Evolutionary conservation across 768 basidiomycete species (phyloP).

Genomic region (Termitomyces eurrhizus): DNA sequence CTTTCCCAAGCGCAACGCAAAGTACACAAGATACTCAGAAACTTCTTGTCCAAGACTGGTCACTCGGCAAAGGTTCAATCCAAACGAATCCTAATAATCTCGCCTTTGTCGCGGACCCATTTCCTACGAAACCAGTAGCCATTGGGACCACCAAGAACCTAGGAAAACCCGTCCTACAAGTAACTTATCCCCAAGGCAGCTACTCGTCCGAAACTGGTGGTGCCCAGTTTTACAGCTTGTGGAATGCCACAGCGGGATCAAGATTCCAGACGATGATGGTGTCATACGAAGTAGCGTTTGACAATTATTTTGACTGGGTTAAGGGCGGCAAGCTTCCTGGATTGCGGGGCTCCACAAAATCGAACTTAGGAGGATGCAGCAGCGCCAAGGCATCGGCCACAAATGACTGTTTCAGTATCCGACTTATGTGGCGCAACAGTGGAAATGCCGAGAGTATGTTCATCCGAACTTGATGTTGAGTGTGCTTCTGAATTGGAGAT

Average conservation of each 20-base stretch:
- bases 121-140: slow-evolving; percentile 44
- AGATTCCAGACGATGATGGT: slow-evolving; percentile 65
- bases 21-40: slow-evolving; percentile 44
- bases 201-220: slow-evolving; percentile 63
- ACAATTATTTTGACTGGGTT: slow-evolving; percentile 61
- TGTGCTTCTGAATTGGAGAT: neutral
- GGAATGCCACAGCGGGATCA: slow-evolving; percentile 57
- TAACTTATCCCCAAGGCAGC: slow-evolving; percentile 61
- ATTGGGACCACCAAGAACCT: slow-evolving; percentile 21
- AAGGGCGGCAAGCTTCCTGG: slow-evolving; percentile 79
- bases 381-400: slow-evolving; percentile 63
- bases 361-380: slow-evolving; percentile 52
- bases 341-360: slow-evolving; percentile 61
- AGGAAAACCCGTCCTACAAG: slow-evolving; percentile 48
- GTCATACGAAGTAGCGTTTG: slow-evolving; percentile 74
- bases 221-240: slow-evolving; percentile 62
- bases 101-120: slow-evolving; percentile 67
- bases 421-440: slow-evolving; percentile 71
- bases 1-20: slow-evolving; percentile 63
- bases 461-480: neutral
- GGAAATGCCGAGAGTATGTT: slow-evolving; percentile 69
- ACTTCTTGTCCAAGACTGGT: slow-evolving; percentile 56
- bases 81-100: slow-evolving; percentile 55
- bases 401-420: slow-evolving; percentile 63
- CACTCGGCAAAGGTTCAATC: slow-evolving; percentile 54